phyloP scores from a whole-genome alignment of 2,329 filamentous ascomycete species.

The Arthrobotrys musiformis region DNA sequence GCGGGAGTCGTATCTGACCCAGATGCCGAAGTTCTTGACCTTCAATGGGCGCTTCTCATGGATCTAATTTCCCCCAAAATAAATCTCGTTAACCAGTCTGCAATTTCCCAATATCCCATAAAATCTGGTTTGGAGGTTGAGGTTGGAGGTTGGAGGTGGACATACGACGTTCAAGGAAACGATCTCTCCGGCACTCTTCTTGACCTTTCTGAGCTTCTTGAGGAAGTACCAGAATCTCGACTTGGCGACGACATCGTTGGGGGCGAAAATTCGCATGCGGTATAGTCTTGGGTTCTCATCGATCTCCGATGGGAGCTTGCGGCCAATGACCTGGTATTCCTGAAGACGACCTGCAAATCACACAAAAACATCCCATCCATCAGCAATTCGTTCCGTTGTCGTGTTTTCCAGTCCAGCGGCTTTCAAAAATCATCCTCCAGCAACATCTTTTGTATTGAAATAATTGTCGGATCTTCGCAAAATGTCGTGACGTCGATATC shows the following conservation, averaged over 20 bases:
- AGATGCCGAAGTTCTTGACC: constrained; percentile 99
- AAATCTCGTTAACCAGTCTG: constrained; percentile 26
- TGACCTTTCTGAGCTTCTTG: constrained; percentile 98
- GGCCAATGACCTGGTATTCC: constrained; percentile 99
- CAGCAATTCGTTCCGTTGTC: constrained; percentile 60
- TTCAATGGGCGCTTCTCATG: constrained; percentile 98
- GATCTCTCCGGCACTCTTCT: constrained; percentile 99
- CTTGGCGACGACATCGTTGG: constrained; percentile 98
- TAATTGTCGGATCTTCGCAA: constrained; percentile 19
- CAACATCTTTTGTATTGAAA: neutral
- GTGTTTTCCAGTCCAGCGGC: neutral
- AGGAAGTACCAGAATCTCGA: constrained; percentile 99
- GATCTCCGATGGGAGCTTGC: constrained; percentile 96
- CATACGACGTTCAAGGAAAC: constrained; percentile 94
- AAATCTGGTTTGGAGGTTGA: neutral
- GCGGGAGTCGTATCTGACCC: constrained; percentile 99
- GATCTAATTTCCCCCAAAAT: constrained; percentile 72
- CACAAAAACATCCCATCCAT: constrained; percentile 59
- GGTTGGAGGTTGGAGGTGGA: constrained; percentile 57
- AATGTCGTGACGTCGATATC: constrained; percentile 18
- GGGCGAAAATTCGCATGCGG: constrained; percentile 99
- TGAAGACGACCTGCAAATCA: constrained; percentile 88
- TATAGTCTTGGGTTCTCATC: constrained; percentile 98
- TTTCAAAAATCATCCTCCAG: neutral
- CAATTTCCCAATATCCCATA: neutral